Evolutionary conservation across 2,329 filamentous ascomycete genomes (phyloP), one percentile per base, ranked within the genome.

Genomic region (Cercospora brassicicola): DNA sequence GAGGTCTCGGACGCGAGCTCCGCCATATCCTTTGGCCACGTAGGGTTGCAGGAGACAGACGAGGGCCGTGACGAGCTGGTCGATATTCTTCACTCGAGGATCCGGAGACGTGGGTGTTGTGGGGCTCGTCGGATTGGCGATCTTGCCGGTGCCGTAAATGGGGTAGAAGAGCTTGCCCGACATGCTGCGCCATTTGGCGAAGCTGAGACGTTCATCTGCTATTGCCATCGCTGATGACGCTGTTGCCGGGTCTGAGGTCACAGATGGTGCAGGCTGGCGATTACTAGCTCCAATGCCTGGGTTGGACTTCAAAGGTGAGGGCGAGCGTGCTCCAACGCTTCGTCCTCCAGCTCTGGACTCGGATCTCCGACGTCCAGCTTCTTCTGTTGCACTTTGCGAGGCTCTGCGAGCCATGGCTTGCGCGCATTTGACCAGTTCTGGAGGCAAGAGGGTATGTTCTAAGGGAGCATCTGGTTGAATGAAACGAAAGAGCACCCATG

Each of bases 401-500:
- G 31, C 56, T 39, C 18, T 30, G 8, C 65, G 36, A 15, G 63
- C 64, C 62, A 72, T 68, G 7, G 66, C 67, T 42, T 69, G 66
- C 18, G 68, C 56, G 57, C 65, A 67, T 45, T 65, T 59, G 23
- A 67, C 67, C 26, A 71, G 30, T 30, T 69, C 70, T 8, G 69
- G 65, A 5, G 70, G 70, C 10, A 72, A 33, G 0, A 72, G 39
- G 0, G 67, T 72, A n/a, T 31, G 53, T 9, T 71, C 65, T 9
- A 67, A 13, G 1, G 63, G 62, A 23, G 69, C 67, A 31, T 59
- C 60, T n/a, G 63, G 39, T 26, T 63, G 55, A 1, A 67, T 67
- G 15, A 67, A 62, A 10, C 64, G 61, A 30, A 71, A 66, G 15
- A 72, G 62, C 15, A 59, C 53, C 70, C 70, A 72, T 9, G 70